Evolutionary conservation across 257 asterid species (phyloP), one percentile per base, ranked within the genome.

Genomic region (Rehmannia glutinosa): DNA sequence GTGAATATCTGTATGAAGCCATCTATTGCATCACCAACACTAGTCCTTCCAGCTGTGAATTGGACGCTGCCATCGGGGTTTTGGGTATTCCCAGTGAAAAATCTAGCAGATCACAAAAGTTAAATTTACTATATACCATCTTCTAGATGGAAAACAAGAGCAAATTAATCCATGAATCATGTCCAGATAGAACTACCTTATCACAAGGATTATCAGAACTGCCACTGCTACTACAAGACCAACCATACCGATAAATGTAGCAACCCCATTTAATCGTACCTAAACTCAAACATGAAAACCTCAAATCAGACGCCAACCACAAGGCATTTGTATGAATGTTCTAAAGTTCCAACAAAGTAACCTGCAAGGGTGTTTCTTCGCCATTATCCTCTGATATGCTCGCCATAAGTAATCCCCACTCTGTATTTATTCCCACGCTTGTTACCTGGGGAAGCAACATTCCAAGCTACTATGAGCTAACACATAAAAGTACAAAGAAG

Each of bases 331-430:
- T 13, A 46, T 19, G 30, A 50, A 56, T 55, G 66, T 55, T 39
- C 17, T 57, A 62, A 50, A 46, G 52, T 63, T 42, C 52, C 27
- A 68, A 66, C n/a, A 49, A 60, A 27, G 25, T 38, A 63, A 91
- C 99, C 97, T 93, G 99, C 81, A 93, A 73, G 21, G 99, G 96
- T 63, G 99, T 93, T 80, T 93, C 99, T 87, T 93, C 99, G 65
- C 94, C 97, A 78, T 86, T 93, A 77, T 93, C 99, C 77, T 93
- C 99, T 8, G 99, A 85, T 70, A 93, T 93, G 75, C 99, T 93
- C 17, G 99, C 97, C 99, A 93, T 93, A 51, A 93, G 86, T 69
- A 93, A 73, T 51, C 99, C 99, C 97, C 97, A 93, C 78, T 93
- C 99, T 33, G 99, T 93, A 73, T 93, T 86, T 77, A 88, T 86